Percentiles rank a stretch among this genome's conserved stretches.
These are phyloP conservation scores for Trichomonas vaginalis DNA, from an alignment of 208 protist species.

Conservation along the genomic window DNA sequence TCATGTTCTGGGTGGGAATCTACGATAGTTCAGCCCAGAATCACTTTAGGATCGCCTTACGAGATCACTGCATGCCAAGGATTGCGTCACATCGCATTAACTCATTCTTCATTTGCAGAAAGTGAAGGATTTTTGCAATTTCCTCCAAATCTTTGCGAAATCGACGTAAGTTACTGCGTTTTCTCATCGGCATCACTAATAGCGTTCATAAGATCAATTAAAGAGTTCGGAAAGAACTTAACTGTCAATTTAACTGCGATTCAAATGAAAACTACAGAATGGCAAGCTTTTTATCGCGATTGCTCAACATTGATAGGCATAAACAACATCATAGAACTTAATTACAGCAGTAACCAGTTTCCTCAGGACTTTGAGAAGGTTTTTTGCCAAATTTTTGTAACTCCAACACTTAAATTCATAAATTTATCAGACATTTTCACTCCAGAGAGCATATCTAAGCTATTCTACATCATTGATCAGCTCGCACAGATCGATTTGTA, in stretches of 20 bases:
- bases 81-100: not conserved
- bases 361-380: not conserved
- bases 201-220: not conserved
- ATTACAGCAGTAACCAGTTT: not conserved
- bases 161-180: not conserved
- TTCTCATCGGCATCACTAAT: not conserved
- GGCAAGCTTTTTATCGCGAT: not conserved
- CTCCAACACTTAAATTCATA: not conserved
- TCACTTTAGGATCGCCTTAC: not conserved
- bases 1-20: not conserved
- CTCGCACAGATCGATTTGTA: not conserved
- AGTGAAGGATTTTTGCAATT: not conserved
- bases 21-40: not conserved
- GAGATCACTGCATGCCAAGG: not conserved
- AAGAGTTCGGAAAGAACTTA: not conserved
- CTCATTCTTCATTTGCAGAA: not conserved
- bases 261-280: not conserved
- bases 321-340: not conserved
- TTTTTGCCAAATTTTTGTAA: not conserved
- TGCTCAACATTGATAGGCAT: not conserved
- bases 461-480: not conserved
- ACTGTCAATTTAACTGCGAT: not conserved
- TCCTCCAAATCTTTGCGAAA: not conserved
- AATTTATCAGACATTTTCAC: not conserved
- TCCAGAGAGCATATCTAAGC: not conserved